These are phyloP conservation scores for Capronia epimyces DNA, from an alignment of 2,329 filamentous ascomycete genomes.

Conservation along the genomic window DNA sequence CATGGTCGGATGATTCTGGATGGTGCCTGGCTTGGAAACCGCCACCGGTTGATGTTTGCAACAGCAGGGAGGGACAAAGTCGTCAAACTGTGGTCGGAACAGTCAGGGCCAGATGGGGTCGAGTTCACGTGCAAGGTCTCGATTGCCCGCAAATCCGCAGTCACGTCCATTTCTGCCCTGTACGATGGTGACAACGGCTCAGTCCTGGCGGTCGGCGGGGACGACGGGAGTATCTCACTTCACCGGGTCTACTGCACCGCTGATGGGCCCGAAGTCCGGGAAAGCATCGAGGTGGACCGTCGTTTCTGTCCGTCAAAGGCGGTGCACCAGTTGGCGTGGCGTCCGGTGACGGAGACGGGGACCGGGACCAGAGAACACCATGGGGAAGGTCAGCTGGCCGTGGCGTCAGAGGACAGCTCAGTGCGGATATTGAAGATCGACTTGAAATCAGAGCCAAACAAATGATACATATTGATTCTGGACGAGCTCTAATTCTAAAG, in stretches of 20 bases:
- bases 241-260: constrained; percentile 34
- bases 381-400: constrained; percentile 30
- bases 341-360: constrained; percentile 40
- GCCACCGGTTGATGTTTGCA: constrained; percentile 56
- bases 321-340: constrained; percentile 65
- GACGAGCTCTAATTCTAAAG: not conserved
- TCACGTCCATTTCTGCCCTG: constrained; percentile 68
- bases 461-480: not conserved
- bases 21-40: constrained; percentile 67
- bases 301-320: constrained; percentile 56
- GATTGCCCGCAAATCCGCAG: constrained; percentile 53
- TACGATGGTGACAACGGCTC: constrained; percentile 31
- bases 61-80: constrained; percentile 87
- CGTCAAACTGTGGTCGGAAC: constrained; percentile 64
- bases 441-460: not conserved
- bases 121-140: constrained; percentile 51
- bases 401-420: constrained; percentile 24
- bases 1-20: constrained; percentile 91
- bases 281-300: constrained; percentile 22
- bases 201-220: constrained; percentile 44
- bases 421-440: constrained; percentile 33
- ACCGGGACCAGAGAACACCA: constrained; percentile 13
- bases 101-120: constrained; percentile 21
- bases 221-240: constrained; percentile 43
- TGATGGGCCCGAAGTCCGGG: constrained; percentile 32